A percentile compares a stretch with the other conserved stretches of the same genome.
phyloP scores from a whole-genome alignment of 371 early-diverging fungal genomes.

The Rhizopus arrhizus region DNA sequence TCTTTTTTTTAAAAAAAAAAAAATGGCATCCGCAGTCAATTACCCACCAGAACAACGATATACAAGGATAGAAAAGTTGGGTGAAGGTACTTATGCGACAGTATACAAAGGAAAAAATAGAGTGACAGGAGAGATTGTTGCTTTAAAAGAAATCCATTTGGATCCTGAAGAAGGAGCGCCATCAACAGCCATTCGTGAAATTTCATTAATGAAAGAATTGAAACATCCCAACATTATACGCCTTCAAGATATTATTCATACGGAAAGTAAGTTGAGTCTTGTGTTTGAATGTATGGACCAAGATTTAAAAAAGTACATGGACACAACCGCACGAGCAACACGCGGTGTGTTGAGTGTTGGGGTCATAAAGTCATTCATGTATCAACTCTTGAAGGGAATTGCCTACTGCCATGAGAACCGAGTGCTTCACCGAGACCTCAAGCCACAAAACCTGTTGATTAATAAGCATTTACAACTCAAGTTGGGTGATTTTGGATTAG shows the following conservation, averaged over 20 bases:
- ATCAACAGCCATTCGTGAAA: constrained; percentile 96
- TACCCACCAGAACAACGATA: constrained; percentile 60
- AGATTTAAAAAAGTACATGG: constrained; percentile 98
- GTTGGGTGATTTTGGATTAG: constrained; percentile 95
- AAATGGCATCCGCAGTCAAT: constrained; percentile 10
- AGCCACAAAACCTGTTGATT: constrained; percentile 95
- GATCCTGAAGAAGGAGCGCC: constrained; percentile 95
- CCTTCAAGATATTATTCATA: constrained; percentile 97
- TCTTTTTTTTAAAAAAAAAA: too few relatives aligned
- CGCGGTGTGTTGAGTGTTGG: constrained; percentile 69
- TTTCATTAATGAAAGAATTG: constrained; percentile 93
- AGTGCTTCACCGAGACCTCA: constrained; percentile 98
- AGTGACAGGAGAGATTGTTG: constrained; percentile 90
- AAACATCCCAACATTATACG: constrained; percentile 89
- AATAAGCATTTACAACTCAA: constrained; percentile 86
- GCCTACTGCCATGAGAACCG: constrained; percentile 94
- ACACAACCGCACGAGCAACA: constrained; percentile 31
- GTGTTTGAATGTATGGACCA: constrained; percentile 99
- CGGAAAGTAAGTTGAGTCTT: constrained; percentile 94
- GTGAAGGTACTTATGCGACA: constrained; percentile 99
- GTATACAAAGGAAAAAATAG: constrained; percentile 97
- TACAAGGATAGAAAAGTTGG: constrained; percentile 88
- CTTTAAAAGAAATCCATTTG: constrained; percentile 95
- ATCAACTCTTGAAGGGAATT: constrained; percentile 86
- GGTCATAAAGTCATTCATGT: constrained; percentile 82